Evolutionary conservation across 2,329 filamentous ascomycete genomes (phyloP).

Genomic region (Phaeosphaeriaceae sp.): DNA sequence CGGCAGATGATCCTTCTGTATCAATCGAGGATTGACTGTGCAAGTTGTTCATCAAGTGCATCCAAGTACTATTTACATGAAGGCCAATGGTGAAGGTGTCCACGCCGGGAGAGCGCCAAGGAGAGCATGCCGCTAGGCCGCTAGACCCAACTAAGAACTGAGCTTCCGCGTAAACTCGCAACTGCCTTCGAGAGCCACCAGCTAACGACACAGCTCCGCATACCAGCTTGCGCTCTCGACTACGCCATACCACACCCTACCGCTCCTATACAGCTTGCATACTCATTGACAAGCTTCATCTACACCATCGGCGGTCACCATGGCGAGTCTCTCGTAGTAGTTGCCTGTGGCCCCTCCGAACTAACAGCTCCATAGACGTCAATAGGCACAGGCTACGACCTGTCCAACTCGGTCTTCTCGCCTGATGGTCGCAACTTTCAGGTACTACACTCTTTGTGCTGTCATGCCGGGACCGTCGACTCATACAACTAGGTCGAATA

Average conservation of each 20-base stretch:
- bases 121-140: background rate
- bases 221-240: background rate
- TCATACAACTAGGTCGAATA: slow-evolving; percentile 74
- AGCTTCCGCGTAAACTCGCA: slow-evolving; percentile 2
- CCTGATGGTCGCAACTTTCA: slow-evolving; percentile 99
- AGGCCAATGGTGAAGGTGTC: background rate
- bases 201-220: background rate
- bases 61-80: background rate
- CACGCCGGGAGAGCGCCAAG: background rate
- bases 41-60: background rate
- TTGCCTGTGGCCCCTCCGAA: slow-evolving; percentile 11
- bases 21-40: background rate
- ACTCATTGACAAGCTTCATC: background rate
- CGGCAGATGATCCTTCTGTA: slow-evolving; percentile 3
- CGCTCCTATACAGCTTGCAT: background rate
- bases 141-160: background rate
- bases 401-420: slow-evolving; percentile 99
- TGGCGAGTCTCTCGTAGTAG: slow-evolving; percentile 33
- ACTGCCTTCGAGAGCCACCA: background rate
- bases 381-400: slow-evolving; percentile 99
- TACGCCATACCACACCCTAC: background rate
- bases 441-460: slow-evolving; percentile 56
- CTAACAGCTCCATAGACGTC: slow-evolving; percentile 73
- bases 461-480: slow-evolving; percentile 1
- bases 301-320: slow-evolving; percentile 20